Percentiles rank a stretch among this genome's conserved stretches.
Evolutionary conservation across 352 stramenopile genomes (phyloP).

Genomic region (Peronosclerospora sorghi): DNA sequence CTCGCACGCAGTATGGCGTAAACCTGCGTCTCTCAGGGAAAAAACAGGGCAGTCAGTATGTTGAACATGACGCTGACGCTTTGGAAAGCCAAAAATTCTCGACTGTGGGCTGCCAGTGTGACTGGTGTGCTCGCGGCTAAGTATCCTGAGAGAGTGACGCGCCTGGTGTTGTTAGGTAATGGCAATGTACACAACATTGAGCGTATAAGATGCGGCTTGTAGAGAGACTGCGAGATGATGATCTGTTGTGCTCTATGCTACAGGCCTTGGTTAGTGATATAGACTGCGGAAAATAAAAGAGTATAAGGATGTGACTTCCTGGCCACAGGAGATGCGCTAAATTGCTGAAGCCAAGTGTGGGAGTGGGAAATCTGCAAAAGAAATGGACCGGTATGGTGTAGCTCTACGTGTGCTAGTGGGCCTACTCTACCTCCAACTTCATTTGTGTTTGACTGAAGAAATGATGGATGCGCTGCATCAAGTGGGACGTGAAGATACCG

Average conservation of each 20-base stretch:
- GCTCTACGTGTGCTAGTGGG: background rate
- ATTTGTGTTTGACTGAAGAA: conserved; percentile 13
- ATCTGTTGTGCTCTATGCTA: background rate
- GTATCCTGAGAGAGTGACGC: conserved; percentile 51
- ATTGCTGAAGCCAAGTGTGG: conserved; percentile 44
- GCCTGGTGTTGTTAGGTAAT: conserved; percentile 67
- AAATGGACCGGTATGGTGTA: conserved; percentile 35
- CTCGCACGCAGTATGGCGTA: conserved; percentile 44
- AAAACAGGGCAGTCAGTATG: conserved; percentile 40
- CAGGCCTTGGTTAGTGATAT: conserved; percentile 69
- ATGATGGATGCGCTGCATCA: conserved; percentile 40
- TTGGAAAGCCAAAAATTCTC: conserved; percentile 59
- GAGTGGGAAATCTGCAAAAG: conserved; percentile 34
- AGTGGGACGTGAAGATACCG: conserved; percentile 40
- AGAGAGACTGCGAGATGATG: conserved; percentile 2
- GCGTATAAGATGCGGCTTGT: background rate
- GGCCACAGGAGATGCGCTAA: conserved; percentile 36
- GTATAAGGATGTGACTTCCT: conserved; percentile 39
- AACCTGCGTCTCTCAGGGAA: conserved; percentile 37
- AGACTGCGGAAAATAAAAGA: conserved; percentile 47
- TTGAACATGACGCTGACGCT: conserved; percentile 59
- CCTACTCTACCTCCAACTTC: background rate
- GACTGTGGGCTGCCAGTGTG: conserved; percentile 67
- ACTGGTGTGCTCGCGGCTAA: conserved; percentile 55
- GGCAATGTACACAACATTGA: conserved; percentile 43